Conservation (phyloP, 2,329 filamentous ascomycete species). For the Grosmannia clavigera region DNA sequence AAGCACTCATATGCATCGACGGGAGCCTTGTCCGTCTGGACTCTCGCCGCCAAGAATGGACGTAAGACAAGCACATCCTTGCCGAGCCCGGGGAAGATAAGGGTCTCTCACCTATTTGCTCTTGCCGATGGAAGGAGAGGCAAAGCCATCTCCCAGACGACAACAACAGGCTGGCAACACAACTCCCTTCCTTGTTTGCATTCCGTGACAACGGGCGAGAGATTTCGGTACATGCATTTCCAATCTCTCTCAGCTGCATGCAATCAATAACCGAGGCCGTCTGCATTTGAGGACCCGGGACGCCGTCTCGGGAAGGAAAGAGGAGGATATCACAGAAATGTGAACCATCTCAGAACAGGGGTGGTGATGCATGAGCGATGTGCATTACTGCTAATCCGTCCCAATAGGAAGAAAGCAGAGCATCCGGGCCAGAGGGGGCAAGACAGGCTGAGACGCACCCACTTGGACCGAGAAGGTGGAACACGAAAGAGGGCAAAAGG, state of each 20-base stretch:
- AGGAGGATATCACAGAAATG: not conserved
- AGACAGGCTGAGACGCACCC: too few species aligned
- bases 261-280: not conserved
- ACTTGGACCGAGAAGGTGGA: too few species aligned
- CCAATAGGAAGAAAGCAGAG: not conserved
- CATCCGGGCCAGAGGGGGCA: too few species aligned
- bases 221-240: not conserved
- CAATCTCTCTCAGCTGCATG: not conserved
- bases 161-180: too few species aligned
- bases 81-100: not conserved
- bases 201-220: not conserved
- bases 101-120: not conserved
- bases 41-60: not conserved
- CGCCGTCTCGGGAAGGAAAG: conserved; percentile 2
- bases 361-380: too few species aligned
- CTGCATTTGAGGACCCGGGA: conserved; percentile 3
- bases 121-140: too few species aligned
- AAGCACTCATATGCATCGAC: not conserved
- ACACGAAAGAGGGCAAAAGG: not conserved
- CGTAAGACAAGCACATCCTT: not conserved
- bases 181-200: not conserved
- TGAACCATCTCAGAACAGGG: not conserved
- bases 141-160: too few species aligned
- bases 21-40: not conserved
- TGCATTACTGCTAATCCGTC: not conserved